phyloP scores from a whole-genome alignment of 148 eudicot species.

The Oxyria digyna region DNA sequence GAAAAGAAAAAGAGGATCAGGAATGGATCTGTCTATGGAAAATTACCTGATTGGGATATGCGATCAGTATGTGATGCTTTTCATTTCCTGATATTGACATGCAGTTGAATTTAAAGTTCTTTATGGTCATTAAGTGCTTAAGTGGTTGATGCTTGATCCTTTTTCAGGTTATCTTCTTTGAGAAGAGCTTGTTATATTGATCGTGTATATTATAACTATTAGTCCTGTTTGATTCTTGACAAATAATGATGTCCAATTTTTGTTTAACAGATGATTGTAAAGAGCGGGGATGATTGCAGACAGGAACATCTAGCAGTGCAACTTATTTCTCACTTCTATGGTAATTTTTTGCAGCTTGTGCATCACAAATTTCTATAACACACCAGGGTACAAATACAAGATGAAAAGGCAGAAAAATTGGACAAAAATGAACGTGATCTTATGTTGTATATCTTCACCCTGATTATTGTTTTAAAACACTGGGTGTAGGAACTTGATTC shows the following conservation, averaged over 20 bases:
- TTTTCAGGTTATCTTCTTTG: background rate
- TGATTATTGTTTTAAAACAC: background rate
- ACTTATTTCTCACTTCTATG: constrained; percentile 91
- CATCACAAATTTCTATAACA: background rate
- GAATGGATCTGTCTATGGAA: constrained; percentile 60
- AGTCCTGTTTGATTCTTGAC: background rate
- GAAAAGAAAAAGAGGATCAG: constrained; percentile 82
- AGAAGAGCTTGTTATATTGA: background rate
- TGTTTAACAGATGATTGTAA: constrained; percentile 63
- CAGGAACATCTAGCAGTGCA: constrained; percentile 99
- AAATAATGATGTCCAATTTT: background rate
- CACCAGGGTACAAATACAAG: background rate
- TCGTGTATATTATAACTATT: background rate
- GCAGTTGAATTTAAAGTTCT: background rate
- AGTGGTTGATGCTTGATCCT: background rate
- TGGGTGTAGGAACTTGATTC: background rate
- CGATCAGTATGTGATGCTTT: constrained; percentile 62
- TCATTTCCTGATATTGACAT: background rate
- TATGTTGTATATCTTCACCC: background rate
- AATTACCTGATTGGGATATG: constrained; percentile 92
- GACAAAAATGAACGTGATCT: background rate
- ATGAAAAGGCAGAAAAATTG: background rate
- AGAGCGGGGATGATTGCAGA: constrained; percentile 98
- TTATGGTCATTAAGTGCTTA: too few species aligned
- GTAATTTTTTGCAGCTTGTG: constrained; percentile 25